These are phyloP conservation scores for Amaranthus palmeri DNA, from an alignment of 148 eudicot species.

Conservation along the genomic window DNA sequence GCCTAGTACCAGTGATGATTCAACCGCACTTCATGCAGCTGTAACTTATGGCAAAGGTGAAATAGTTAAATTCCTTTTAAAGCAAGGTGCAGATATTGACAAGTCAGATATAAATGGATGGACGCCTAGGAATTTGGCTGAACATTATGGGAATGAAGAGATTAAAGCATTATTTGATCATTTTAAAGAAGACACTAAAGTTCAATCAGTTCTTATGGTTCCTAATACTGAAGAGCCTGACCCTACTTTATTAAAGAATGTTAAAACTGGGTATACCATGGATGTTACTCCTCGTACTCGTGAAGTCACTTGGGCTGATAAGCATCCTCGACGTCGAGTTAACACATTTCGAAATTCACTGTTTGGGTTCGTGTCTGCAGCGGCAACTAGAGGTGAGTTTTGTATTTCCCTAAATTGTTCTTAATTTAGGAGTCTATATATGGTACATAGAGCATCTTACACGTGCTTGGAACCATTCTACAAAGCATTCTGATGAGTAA, in stretches of 20 bases:
- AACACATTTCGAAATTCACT: constrained; percentile 53
- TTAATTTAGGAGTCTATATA: too few relatives aligned
- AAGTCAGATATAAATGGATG: constrained; percentile 44
- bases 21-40: constrained; percentile 65
- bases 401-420: too few relatives aligned
- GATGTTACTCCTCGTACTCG: constrained; percentile 27
- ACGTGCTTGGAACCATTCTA: too few relatives aligned
- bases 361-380: constrained; percentile 60
- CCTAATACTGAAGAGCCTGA: constrained; percentile 15
- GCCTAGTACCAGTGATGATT: constrained; percentile 41
- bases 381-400: constrained; percentile 44
- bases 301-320: constrained; percentile 27
- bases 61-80: constrained; percentile 54
- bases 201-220: constrained; percentile 7
- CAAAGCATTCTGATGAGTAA: neutral
- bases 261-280: constrained; percentile 39
- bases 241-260: constrained; percentile 32
- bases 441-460: too few relatives aligned
- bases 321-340: constrained; percentile 31
- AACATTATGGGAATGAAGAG: constrained; percentile 55
- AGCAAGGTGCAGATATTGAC: constrained; percentile 58
- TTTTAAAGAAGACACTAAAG: constrained; percentile 23
- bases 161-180: constrained; percentile 37
- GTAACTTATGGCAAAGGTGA: constrained; percentile 42
- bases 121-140: constrained; percentile 60